Base-by-base conservation (phyloP, 306 rosid genomes). In the Acacia crassicarpa region DNA sequence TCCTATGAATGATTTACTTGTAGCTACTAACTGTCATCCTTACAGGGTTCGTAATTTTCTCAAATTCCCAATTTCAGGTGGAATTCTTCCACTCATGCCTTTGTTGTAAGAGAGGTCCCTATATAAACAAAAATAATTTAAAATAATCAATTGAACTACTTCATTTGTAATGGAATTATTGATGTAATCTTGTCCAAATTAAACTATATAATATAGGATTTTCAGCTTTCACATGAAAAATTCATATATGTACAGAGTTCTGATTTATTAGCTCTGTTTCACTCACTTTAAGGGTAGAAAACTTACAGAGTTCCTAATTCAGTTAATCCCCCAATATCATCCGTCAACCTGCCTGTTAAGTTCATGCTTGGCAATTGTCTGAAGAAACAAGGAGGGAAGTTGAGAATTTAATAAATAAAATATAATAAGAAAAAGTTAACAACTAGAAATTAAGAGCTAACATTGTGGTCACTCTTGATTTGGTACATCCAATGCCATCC, bases 71-170 rank as follows among this genome's bases (percentile, higher is more conserved):
- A 92, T 92, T 82, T 88, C 84, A 6, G 2, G 11, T 80, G 94
- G 97, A 79, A 92, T 82, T 76, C 71, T 45, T 85, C 94, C 93
- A 2, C 87, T 71, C 72, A 92, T 75, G 30, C 74, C 85, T 3
- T 48, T 20, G 83, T 86, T 92, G 90, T 63, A 85, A 67, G 94
- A 92, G 67, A 92, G 88, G 79, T 89, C 97, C 82, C 97, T 92
- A 27, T 15, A 84, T 2, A 63, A 78, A 81, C 23, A 74, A 38
- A 78, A 83, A 65, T 53, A 61, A 15, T 13, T 4, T 13, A 13
- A 62, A 5, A 69, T 61, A 79, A 27, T 63, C 38, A 35, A 43
- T 74, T 53, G 48, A 71, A 56, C 53, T 63, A 35, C 12, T 20
- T 23, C 33, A 51, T 80, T 58, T 67, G 33, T 38, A 53, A 56